Evolutionary conservation across 169 alveolate species (phyloP).

Genomic region (Cryptosporidium ubiquitum): DNA sequence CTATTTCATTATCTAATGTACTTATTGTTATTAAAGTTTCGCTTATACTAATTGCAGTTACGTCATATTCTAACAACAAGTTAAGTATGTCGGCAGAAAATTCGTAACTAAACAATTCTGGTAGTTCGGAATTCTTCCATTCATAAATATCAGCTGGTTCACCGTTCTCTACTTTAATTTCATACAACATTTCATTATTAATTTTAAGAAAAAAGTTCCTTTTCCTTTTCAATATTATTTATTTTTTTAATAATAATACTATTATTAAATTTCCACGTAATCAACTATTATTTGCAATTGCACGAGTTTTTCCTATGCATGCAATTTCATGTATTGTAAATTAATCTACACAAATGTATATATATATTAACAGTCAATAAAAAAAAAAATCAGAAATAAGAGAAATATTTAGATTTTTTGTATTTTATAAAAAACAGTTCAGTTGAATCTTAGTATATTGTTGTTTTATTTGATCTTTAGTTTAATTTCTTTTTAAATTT

Average conservation of each 20-base stretch:
- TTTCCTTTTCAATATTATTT: neutral
- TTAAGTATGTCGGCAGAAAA: constrained; percentile 16
- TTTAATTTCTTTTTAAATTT: too few relatives aligned
- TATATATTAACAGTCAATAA: neutral
- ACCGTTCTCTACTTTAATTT: constrained; percentile 25
- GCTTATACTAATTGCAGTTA: constrained; percentile 8
- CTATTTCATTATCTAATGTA: constrained; percentile 11
- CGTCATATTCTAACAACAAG: constrained; percentile 3
- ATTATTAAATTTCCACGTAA: constrained; percentile 7
- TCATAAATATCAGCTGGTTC: neutral
- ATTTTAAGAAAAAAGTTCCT: neutral
- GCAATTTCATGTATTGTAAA: neutral
- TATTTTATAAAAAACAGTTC: too few relatives aligned
- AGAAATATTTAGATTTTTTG: neutral
- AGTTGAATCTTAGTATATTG: too few relatives aligned
- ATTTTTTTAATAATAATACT: neutral
- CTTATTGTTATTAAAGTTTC: neutral
- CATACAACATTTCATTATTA: constrained; percentile 45
- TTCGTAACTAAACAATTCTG: constrained; percentile 2
- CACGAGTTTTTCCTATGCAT: constrained; percentile 5
- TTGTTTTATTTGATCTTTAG: too few relatives aligned
- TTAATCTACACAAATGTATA: neutral
- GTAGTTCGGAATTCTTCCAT: neutral
- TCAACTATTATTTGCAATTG: neutral
- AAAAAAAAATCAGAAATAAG: neutral